These are phyloP conservation scores for Fusarium nisikadoi DNA, from an alignment of 2,329 filamentous ascomycete genomes.

Conservation along the genomic window DNA sequence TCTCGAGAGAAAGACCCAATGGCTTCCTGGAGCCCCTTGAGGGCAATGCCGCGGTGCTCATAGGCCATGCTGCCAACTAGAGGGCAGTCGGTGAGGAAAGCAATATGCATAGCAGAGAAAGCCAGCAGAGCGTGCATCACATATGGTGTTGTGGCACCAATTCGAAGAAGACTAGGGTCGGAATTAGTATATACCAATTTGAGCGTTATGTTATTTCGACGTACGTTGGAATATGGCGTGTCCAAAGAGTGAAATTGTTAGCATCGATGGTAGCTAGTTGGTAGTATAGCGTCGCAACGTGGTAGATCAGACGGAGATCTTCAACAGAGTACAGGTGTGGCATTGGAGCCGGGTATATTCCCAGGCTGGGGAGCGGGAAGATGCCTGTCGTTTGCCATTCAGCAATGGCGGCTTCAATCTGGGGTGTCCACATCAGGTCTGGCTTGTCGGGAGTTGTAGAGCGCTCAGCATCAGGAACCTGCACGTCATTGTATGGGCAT, in stretches of 20 bases:
- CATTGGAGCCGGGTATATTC: conserved; percentile 78
- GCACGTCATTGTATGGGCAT: conserved; percentile 95
- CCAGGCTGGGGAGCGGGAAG: conserved; percentile 86
- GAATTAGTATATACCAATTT: conserved; percentile 23
- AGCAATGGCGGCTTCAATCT: conserved; percentile 83
- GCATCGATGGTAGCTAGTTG: conserved; percentile 82
- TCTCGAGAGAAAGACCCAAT: conserved; percentile 85
- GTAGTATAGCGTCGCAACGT: conserved; percentile 86
- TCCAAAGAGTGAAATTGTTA: conserved; percentile 91
- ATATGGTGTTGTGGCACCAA: conserved; percentile 83
- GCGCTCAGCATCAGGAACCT: conserved; percentile 70
- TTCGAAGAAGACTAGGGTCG: conserved; percentile 65
- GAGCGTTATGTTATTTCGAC: conserved; percentile 49
- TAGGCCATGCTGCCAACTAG: conserved; percentile 90
- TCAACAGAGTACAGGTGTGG: conserved; percentile 79
- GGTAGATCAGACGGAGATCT: conserved; percentile 89
- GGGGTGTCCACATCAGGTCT: conserved; percentile 85
- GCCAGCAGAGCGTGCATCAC: conserved; percentile 95
- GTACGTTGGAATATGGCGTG: conserved; percentile 90
- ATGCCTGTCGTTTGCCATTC: conserved; percentile 85
- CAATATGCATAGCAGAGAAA: conserved; percentile 93
- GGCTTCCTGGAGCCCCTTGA: conserved; percentile 88
- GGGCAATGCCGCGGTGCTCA: conserved; percentile 85
- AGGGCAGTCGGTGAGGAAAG: conserved; percentile 86
- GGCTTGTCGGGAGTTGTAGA: conserved; percentile 70